A percentile compares a stretch with the other conserved stretches of the same genome.
Conservation (phyloP, 805 yeast genomes). For the Candida loeiensis region DNA sequence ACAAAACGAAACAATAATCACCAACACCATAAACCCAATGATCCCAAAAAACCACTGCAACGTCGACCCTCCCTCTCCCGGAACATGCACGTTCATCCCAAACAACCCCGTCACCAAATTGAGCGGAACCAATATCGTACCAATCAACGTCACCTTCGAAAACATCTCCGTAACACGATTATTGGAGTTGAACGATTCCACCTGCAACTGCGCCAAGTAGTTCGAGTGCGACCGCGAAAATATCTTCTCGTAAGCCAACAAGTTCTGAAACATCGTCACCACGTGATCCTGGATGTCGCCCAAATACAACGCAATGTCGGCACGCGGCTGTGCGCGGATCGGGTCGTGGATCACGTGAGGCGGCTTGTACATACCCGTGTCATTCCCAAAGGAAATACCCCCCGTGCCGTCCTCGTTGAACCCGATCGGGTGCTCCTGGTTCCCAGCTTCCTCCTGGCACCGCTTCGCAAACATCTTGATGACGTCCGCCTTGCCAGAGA, state of each 20-base stretch:
- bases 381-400: slow-evolving; percentile 35
- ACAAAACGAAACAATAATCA: slow-evolving; percentile 25
- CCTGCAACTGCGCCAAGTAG: slow-evolving; percentile 31
- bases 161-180: slow-evolving; percentile 23
- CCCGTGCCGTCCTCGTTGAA: slow-evolving; percentile 13
- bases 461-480: slow-evolving; percentile 29
- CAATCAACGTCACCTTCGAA: slow-evolving; percentile 26
- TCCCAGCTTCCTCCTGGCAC: slow-evolving; percentile 24
- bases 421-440: slow-evolving; percentile 12
- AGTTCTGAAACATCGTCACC: slow-evolving; percentile 29
- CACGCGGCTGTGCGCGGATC: slow-evolving; percentile 25
- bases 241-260: slow-evolving; percentile 27
- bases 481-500: slow-evolving; percentile 28
- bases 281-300: slow-evolving; percentile 33
- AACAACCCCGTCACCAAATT: slow-evolving; percentile 26
- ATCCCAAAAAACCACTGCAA: slow-evolving; percentile 22
- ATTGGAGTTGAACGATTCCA: slow-evolving; percentile 26
- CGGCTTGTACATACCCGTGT: slow-evolving; percentile 1
- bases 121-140: slow-evolving; percentile 27
- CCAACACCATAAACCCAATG: slow-evolving; percentile 20
- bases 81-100: slow-evolving; percentile 28
- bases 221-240: slow-evolving; percentile 26
- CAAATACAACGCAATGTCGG: slow-evolving; percentile 29
- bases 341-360: slow-evolving; percentile 3
- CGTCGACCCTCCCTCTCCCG: slow-evolving; percentile 14